These are phyloP conservation scores for Baorangia bicolor DNA, from an alignment of 768 basidiomycete species.

Conservation along the genomic window DNA sequence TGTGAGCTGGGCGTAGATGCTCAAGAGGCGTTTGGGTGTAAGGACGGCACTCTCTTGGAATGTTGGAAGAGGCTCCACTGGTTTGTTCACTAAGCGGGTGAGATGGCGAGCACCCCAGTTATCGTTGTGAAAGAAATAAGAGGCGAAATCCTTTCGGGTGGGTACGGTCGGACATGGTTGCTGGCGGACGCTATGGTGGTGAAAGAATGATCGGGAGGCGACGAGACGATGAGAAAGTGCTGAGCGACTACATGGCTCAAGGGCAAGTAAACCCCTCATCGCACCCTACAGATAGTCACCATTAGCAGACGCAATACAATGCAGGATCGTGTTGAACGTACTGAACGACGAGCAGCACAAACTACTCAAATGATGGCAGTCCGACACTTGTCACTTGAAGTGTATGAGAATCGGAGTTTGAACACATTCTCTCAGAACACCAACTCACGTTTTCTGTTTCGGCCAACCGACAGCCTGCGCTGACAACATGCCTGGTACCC, in stretches of 20 bases:
- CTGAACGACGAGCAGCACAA: background rate
- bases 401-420: slow-evolving; percentile 29
- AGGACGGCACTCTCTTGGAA: slow-evolving; percentile 43
- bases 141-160: slow-evolving; percentile 37
- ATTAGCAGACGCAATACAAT: background rate
- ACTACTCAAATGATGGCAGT: slow-evolving; percentile 5
- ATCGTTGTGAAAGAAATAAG: slow-evolving; percentile 65
- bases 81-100: slow-evolving; percentile 11
- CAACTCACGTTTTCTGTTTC: slow-evolving; percentile 6
- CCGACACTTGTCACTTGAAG: background rate
- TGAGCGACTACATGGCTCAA: slow-evolving; percentile 13
- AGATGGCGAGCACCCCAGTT: slow-evolving; percentile 42
- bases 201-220: slow-evolving; percentile 8
- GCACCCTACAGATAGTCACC: slow-evolving; percentile 1
- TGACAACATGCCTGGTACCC: slow-evolving; percentile 60
- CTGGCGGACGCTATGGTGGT: background rate
- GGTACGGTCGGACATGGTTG: background rate
- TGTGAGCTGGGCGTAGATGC: slow-evolving; percentile 76
- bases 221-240: slow-evolving; percentile 9
- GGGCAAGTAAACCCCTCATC: slow-evolving; percentile 18
- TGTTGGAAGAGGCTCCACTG: slow-evolving; percentile 17
- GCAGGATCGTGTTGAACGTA: background rate
- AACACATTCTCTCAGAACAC: slow-evolving; percentile 18
- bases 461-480: background rate
- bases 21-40: slow-evolving; percentile 52